Evolutionary conservation across 2,329 filamentous ascomycete genomes (phyloP), one percentile per base, ranked within the genome.

Genomic region (Chaetomiaceae sp.): DNA sequence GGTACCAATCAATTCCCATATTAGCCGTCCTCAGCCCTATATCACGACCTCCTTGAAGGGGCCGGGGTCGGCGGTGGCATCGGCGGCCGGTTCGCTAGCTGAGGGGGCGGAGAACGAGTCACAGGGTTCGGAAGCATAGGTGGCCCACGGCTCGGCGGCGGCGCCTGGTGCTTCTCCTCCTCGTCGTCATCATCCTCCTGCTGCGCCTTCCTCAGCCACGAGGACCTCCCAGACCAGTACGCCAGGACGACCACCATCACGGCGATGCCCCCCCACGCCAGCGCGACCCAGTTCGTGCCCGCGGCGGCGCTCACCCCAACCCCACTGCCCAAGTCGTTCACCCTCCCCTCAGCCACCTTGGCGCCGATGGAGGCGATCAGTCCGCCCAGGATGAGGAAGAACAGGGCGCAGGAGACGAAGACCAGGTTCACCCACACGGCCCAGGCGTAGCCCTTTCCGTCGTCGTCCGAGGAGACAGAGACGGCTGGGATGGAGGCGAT

Each of bases 251-350:
- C 27, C 3, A 54, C 7, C 45, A 60, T 57, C 7, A 59, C 22
- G 6, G 51, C 54, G 3, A 58, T 53, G 9, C 37, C 54, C 0
- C 47, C 46, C 60, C 60, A 62, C 3, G 42, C 48, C 19, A 63
- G 11, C 6, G 33, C 37, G 1, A 53, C 39, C 51, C 57, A 63
- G 1, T 17, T 29, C 11, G 6, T 36, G 8, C 61, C 60, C 3
- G 47, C 45, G 1, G 19, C 36, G 2, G 58, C 58, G 6, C n/a
- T 22, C 7, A 63, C 38, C 2, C 58, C 58, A 2, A 54, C 36
- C 14, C 47, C 49, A 3, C 19, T 39, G 1, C 56, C 61, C 1
- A 50, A 7, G 2, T 50, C 44, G 12, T 58, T 61, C 3, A 56
- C 34, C 34, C 50, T 50, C 2, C 36, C 34, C 14, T 47, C 54